Evolutionary conservation across 1,284 basidiomycete genomes (phyloP).

Genomic region (Rhodotorula sp.): DNA sequence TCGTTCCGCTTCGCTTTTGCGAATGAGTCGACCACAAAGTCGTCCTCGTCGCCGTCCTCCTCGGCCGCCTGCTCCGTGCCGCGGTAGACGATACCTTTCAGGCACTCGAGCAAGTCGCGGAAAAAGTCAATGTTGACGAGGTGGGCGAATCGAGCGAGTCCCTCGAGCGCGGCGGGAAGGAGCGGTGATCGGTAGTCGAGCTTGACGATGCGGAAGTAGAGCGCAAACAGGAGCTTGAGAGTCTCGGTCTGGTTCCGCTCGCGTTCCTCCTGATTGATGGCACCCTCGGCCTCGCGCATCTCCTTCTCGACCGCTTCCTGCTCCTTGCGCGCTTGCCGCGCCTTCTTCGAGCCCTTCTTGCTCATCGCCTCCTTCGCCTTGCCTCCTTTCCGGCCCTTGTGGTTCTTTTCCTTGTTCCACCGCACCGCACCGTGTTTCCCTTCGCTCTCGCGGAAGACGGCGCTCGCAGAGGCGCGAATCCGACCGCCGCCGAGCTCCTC

Average conservation of each 20-base stretch:
- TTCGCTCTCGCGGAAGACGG: slow-evolving; percentile 51
- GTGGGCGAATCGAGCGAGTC: slow-evolving; percentile 90
- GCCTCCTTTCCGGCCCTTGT: slow-evolving; percentile 59
- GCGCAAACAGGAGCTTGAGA: slow-evolving; percentile 91
- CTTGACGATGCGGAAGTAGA: slow-evolving; percentile 97
- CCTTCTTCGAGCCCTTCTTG: slow-evolving; percentile 72
- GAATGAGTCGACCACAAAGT: slow-evolving; percentile 42
- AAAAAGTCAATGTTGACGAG: slow-evolving; percentile 99
- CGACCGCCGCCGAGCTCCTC: slow-evolving; percentile 66
- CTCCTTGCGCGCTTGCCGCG: slow-evolving; percentile 74
- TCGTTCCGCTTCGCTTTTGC: slow-evolving; percentile 43
- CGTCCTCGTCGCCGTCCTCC: slow-evolving; percentile 54
- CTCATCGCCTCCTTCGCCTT: slow-evolving; percentile 48
- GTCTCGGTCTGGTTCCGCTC: slow-evolving; percentile 89
- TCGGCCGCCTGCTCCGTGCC: slow-evolving; percentile 37
- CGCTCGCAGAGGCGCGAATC: slow-evolving; percentile 67
- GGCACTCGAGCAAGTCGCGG: slow-evolving; percentile 83
- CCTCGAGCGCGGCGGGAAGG: slow-evolving; percentile 82
- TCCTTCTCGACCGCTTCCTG: slow-evolving; percentile 81
- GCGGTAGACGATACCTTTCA: slow-evolving; percentile 71
- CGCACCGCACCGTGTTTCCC: slow-evolving; percentile 57
- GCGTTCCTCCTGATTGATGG: slow-evolving; percentile 88
- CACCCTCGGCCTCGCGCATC: slow-evolving; percentile 88
- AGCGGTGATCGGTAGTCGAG: slow-evolving; percentile 69
- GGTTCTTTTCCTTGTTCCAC: slow-evolving; percentile 57